Base-by-base conservation (phyloP, 1,284 basidiomycete species). In the Cutaneotrichosporon dermatis region DNA sequence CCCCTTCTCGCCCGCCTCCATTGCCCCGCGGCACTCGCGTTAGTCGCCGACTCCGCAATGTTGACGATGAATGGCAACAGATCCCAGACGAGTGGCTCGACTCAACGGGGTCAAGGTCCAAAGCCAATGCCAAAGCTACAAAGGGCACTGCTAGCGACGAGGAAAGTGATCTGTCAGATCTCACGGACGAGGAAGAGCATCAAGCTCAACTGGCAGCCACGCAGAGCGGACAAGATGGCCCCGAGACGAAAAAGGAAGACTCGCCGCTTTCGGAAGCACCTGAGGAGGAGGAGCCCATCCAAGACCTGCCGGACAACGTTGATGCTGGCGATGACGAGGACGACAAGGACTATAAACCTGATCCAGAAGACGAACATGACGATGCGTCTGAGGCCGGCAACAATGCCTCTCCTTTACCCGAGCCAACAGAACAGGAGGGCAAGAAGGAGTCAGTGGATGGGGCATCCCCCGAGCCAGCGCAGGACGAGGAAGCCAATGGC, bases 51-150 rank as follows among this genome's bases (percentile, higher is more conserved):
- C 60, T 69, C 7, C 57, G 25, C 9, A 54, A 68, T 15, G 66
- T 69, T 9, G 71, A 74, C 6, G 77, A 79, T 43, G 75, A 72
- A 36, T 79, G 79, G 79, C 74, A 79, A 57, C 68, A 76, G 53
- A 67, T 80, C 11, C 79, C 79, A 0, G 69, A 69, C 2, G 78
- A 78, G 50, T 77, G 77, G 75, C 61, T 79, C 16, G 43, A 58
- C 6, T 53, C 59, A 1, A 54, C 49, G 40, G 35, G 53, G 50
- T 41, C 37, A 59, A 61, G 34, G 52, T 37, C n/a, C 25, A 25
- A 25, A 3, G 25, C 25, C 25, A 25, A 25, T 25, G 25, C 25
- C 25, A 25, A 25, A 25, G 25, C 25, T 25, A 25, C 25, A 25
- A 25, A 25, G 25, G 25, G 25, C 25, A 25, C 25, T 25, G 25